Base-by-base conservation (phyloP, 768 basidiomycete species). In the Roridomyces roridus region DNA sequence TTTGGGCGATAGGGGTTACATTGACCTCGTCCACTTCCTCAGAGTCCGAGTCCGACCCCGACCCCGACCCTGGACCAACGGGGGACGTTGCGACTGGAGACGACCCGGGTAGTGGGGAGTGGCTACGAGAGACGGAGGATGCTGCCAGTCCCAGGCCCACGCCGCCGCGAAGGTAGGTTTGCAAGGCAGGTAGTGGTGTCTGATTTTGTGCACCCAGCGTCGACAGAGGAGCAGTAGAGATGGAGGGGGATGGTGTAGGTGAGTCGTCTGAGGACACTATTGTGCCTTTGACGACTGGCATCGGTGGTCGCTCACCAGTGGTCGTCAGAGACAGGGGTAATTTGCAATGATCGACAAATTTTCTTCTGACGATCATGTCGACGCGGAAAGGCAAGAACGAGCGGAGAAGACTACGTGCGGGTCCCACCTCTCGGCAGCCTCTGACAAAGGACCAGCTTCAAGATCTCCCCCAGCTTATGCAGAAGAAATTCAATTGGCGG, bases 401-500 rank as follows among this genome's bases (percentile, higher is more conserved):
- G n/a, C 20, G 4, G 4, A 15, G 6, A 26, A 29, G 17, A 14
- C 8, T 17, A 8, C 35, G 23, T 24, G 11, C 18, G 12, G 24
- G 11, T 11, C 20, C 39, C 2, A 50, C 26, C 24, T 7, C 6
- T 15, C 37, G 48, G 25, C 35, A 31, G 17, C 48, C 37, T 47
- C 7, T 12, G 39, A 59, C 23, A 21, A 50, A 43, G 11, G 48
- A 53, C n/a, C 46, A 68, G 12, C 43, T 68, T 8, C 17, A 53
- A 8, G 58, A 55, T 2, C 42, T 68, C 1, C 36, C 26, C 7
- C 31, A 53, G 3, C 18, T 43, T 10, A 70, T 70, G 57, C 45
- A 55, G 12, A 41, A 51, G 11, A 44, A 46, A 31, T 72, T 68
- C 29, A 28, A 57, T 4, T 72, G 72, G 70, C 29, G 36, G 6